Base-by-base conservation (phyloP, 2,329 filamentous ascomycete species). In the Myriosclerotinia scirpicola region DNA sequence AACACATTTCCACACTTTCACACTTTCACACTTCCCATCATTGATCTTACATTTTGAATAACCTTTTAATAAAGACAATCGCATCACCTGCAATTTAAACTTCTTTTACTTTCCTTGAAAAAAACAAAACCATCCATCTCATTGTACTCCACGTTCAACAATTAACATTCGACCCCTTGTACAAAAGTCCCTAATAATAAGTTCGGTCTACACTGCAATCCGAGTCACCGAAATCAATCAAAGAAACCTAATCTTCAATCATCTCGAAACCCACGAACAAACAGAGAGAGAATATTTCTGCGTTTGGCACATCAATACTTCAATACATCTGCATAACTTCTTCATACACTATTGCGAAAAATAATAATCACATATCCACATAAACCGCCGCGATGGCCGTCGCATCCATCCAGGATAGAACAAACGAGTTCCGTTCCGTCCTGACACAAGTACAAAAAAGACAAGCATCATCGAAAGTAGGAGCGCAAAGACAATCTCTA, bases 341-440 rank as follows among this genome's bases (percentile, higher is more conserved):
- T 30, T 58, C 50, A 44, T 26, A 34, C 56, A 60, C 65, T 66
- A 59, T 58, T 60, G 68, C 66, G 42, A 62, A 64, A n/a, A 53
- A 65, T 46, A 30, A 12, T 36, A 30, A 5, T 54, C 55, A 54
- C 3, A 60, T 15, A 38, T 64, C 30, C 30, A 20, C 15, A n/a
- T 5, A 44, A 60, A 22, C 65, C 44, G 26, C 54, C 54, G 38
- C 61, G 26, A 89, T 89, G 87, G 85, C 86, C 67, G 83, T 87
- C 76, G 78, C 84, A 68, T 94, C 93, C 62, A 96, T 98, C 78
- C 95, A 99, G 83, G 95, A 99, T 82, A 92, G 95, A 76, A 99
- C 95, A 67, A 85, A 88, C 76, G 95, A 99, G 84, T 99, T 99
- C 84, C 90, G 89, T 78, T 91, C 93, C 71, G 96, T 98, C 75